Percentiles rank a stretch among this genome's conserved stretches.
Conservation (phyloP, 2,329 filamentous ascomycete genomes). For the Esteya vermicola region DNA sequence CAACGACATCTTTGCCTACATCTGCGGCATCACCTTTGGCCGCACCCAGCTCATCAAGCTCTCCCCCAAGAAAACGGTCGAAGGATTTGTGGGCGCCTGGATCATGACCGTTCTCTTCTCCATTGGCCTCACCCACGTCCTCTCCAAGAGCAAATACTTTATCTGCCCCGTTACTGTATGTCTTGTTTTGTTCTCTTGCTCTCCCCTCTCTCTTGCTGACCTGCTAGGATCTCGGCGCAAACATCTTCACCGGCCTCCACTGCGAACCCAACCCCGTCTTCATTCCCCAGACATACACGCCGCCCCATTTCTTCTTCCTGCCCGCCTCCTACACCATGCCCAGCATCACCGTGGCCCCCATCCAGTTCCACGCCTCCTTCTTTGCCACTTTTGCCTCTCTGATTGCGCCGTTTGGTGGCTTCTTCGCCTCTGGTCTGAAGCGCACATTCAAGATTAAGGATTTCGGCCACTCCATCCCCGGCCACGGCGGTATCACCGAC, state of each 20-base stretch:
- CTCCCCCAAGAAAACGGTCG: slow-evolving; percentile 97
- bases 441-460: slow-evolving; percentile 99
- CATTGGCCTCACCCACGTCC: slow-evolving; percentile 63
- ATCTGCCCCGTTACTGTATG: slow-evolving; percentile 85
- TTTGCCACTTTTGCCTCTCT: slow-evolving; percentile 90
- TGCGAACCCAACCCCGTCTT: slow-evolving; percentile 91
- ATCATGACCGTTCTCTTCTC: slow-evolving; percentile 85
- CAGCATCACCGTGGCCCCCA: slow-evolving; percentile 65
- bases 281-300: slow-evolving; percentile 56
- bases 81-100: slow-evolving; percentile 95
- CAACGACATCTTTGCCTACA: slow-evolving; percentile 97
- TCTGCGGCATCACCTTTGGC: slow-evolving; percentile 94
- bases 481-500: slow-evolving; percentile 95
- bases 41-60: slow-evolving; percentile 94
- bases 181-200: slow-evolving; percentile 1
- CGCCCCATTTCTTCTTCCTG: slow-evolving; percentile 60
- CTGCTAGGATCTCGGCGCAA: slow-evolving; percentile 70
- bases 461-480: slow-evolving; percentile 95
- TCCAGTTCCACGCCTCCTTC: slow-evolving; percentile 84
- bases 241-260: slow-evolving; percentile 77
- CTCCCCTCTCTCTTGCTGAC: neutral
- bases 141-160: slow-evolving; percentile 91
- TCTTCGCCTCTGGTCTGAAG: slow-evolving; percentile 96
- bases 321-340: slow-evolving; percentile 37
- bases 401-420: slow-evolving; percentile 93